These are phyloP conservation scores for Candida piceae DNA, from an alignment of 805 yeast genomes.

Conservation along the genomic window DNA sequence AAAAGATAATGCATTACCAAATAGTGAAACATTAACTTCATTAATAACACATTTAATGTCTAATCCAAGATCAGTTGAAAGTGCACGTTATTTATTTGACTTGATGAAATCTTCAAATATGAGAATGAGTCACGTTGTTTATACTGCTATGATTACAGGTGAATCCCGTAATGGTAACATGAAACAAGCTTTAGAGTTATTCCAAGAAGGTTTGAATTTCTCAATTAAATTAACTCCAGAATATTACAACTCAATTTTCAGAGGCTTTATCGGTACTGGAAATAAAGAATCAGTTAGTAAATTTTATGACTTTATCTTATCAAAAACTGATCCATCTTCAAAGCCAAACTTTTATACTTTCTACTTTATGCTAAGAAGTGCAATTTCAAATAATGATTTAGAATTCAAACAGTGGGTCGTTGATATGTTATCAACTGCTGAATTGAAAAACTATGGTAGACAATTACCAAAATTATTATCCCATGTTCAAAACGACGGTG, in stretches of 20 bases:
- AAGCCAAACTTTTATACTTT: conserved; percentile 48
- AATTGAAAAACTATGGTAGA: conserved; percentile 33
- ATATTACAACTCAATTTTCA: conserved; percentile 43
- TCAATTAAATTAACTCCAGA: conserved; percentile 34
- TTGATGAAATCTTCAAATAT: conserved; percentile 32
- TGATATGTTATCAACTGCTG: conserved; percentile 31
- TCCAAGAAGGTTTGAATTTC: conserved; percentile 29
- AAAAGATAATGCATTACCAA: conserved; percentile 32
- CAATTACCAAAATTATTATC: conserved; percentile 35
- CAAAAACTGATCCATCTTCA: conserved; percentile 13
- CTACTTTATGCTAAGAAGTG: conserved; percentile 41
- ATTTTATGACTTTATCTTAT: conserved; percentile 34
- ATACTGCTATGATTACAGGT: conserved; percentile 43
- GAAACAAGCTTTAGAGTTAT: conserved; percentile 37
- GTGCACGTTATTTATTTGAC: conserved; percentile 49
- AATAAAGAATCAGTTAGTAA: conserved; percentile 32
- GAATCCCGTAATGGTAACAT: conserved; percentile 41
- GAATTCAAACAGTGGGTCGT: conserved; percentile 33
- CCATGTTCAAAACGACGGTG: conserved; percentile 14
- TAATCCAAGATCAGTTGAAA: conserved; percentile 39
- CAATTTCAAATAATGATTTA: conserved; percentile 28
- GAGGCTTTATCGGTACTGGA: conserved; percentile 39
- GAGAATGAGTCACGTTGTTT: conserved; percentile 32
- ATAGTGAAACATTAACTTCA: conserved; percentile 43
- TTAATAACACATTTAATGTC: conserved; percentile 50